Conservation (phyloP, 352 stramenopile genomes). For the Globisporangium orthogonon region DNA sequence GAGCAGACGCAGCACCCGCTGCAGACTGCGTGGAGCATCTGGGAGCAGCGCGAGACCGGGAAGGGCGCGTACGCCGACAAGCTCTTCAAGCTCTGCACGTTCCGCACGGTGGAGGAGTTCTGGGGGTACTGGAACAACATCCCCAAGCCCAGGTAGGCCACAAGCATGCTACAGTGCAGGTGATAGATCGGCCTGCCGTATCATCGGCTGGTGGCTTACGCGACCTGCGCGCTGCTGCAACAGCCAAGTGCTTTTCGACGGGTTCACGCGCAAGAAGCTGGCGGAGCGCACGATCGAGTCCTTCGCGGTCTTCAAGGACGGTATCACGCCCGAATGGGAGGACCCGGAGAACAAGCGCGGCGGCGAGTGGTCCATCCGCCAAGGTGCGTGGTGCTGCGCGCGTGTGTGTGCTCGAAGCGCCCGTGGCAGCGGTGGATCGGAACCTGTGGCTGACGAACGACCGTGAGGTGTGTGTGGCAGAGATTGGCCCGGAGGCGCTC, state of each 20-base stretch:
- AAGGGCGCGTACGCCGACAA: slow-evolving; percentile 83
- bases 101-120: slow-evolving; percentile 85
- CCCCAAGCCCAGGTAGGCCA: slow-evolving; percentile 69
- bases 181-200: too few species aligned
- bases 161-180: too few species aligned
- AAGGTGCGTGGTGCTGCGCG: slow-evolving; percentile 28
- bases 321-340: slow-evolving; percentile 88
- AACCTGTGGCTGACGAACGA: slow-evolving; percentile 1
- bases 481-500: slow-evolving; percentile 64
- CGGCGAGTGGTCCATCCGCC: slow-evolving; percentile 82
- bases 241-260: slow-evolving; percentile 77
- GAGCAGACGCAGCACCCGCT: slow-evolving; percentile 64
- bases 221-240: not conserved
- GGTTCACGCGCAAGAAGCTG: slow-evolving; percentile 88
- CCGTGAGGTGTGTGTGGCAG: slow-evolving; percentile 19
- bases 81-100: slow-evolving; percentile 84
- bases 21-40: slow-evolving; percentile 82
- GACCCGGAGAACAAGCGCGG: slow-evolving; percentile 86
- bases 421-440: not conserved
- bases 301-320: slow-evolving; percentile 90
- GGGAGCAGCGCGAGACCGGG: slow-evolving; percentile 75
- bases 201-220: not conserved
- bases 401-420: not conserved
- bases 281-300: slow-evolving; percentile 90
- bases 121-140: slow-evolving; percentile 91